Percentiles rank a stretch among this genome's conserved stretches.
These are phyloP conservation scores for Calonectria pseudoturangicola DNA, from an alignment of 2,329 filamentous ascomycete species.

Conservation along the genomic window DNA sequence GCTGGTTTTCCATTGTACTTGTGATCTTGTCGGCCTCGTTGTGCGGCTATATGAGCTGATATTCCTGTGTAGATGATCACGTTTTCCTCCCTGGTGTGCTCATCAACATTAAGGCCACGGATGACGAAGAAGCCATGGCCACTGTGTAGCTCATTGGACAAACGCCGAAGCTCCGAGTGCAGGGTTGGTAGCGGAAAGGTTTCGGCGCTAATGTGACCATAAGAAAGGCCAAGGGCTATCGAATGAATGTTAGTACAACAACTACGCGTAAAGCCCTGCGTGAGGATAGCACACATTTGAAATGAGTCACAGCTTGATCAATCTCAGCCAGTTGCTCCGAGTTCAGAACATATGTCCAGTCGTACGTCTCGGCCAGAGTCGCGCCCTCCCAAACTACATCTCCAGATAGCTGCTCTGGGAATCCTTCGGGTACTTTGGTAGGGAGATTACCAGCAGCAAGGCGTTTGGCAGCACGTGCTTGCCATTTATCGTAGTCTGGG, in stretches of 20 bases:
- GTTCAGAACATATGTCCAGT: conserved; percentile 1
- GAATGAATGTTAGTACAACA: neutral
- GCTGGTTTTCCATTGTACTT: neutral
- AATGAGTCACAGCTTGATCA: neutral
- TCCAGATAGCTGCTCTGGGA: neutral
- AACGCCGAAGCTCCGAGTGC: neutral
- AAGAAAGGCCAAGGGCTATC: neutral
- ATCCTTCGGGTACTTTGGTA: conserved; percentile 3
- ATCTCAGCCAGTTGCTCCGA: neutral
- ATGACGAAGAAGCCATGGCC: conserved; percentile 12
- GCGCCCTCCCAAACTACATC: conserved; percentile 1
- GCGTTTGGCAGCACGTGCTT: neutral
- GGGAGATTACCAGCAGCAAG: neutral
- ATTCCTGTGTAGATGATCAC: neutral
- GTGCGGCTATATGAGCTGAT: neutral
- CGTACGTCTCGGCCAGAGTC: conserved; percentile 7
- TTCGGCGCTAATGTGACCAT: conserved; percentile 8
- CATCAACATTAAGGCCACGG: neutral
- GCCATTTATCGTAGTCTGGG: conserved; percentile 3
- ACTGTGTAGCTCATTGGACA: conserved; percentile 12
- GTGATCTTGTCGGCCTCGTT: conserved; percentile 4
- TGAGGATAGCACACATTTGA: neutral
- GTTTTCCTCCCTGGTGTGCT: neutral
- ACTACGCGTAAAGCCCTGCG: neutral
- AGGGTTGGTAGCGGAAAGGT: conserved; percentile 1